Conservation (phyloP, 2,329 filamentous ascomycete genomes). For the Albophoma yamanashiensis region DNA sequence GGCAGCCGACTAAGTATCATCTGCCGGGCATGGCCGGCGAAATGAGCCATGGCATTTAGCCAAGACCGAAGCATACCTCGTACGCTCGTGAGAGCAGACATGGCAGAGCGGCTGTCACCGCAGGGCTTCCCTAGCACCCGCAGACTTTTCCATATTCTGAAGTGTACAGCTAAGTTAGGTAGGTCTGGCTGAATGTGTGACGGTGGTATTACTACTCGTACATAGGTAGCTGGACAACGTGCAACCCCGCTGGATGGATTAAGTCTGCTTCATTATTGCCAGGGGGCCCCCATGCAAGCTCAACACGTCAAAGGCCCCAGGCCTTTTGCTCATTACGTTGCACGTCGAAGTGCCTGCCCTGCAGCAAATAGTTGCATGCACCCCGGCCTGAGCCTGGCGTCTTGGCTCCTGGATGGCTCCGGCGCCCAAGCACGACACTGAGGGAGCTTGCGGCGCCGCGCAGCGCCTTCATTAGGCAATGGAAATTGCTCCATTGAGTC, state of each 20-base stretch:
- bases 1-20: neutral
- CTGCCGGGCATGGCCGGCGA: neutral
- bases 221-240: neutral
- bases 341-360: neutral
- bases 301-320: neutral
- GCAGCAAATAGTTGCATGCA: neutral
- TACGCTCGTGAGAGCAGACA: neutral
- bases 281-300: neutral
- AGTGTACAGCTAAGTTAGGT: no score
- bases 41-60: neutral
- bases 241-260: neutral
- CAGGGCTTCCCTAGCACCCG: neutral
- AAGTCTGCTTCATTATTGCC: neutral
- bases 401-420: neutral
- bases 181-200: neutral
- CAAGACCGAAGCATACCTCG: neutral
- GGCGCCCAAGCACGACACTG: neutral
- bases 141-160: neutral
- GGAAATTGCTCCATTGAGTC: neutral
- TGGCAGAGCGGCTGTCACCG: no score
- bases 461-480: neutral
- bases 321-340: neutral
- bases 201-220: no score
- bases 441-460: neutral
- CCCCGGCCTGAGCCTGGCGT: neutral